Evolutionary conservation across 805 yeast genomes (phyloP).

Genomic region (Candida nitratophila): DNA sequence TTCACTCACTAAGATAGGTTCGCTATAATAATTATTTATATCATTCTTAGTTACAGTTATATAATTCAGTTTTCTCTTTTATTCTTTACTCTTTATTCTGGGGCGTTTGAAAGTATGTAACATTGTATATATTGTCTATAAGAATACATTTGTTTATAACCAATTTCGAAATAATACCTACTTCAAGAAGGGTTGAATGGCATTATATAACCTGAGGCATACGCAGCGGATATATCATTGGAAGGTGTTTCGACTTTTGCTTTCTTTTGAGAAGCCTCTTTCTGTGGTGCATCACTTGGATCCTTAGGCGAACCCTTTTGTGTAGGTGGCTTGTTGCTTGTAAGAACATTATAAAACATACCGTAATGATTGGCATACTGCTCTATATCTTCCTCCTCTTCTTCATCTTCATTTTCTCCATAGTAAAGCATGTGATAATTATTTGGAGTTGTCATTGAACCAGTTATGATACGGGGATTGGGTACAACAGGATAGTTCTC

Average conservation of each 20-base stretch:
- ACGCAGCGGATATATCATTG: conserved; percentile 3
- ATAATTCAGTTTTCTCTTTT: not conserved
- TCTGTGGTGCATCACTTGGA: not conserved
- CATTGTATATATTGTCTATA: not conserved
- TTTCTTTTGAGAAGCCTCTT: not conserved
- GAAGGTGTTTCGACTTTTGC: not conserved
- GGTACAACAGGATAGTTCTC: not conserved
- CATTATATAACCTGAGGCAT: conserved; percentile 11
- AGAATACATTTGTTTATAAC: too few species aligned
- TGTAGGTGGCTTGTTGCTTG: conserved; percentile 9
- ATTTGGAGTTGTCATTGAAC: conserved; percentile 2
- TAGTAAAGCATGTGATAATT: conserved; percentile 1
- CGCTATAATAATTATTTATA: not conserved
- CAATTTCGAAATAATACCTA: not conserved
- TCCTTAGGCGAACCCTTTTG: not conserved
- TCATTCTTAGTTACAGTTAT: not conserved
- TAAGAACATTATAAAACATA: conserved; percentile 24
- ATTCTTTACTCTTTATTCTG: not conserved
- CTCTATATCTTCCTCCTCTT: conserved; percentile 25
- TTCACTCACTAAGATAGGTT: not conserved
- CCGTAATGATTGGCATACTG: conserved; percentile 27
- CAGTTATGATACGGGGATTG: conserved; percentile 2
- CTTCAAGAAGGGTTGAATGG: conserved; percentile 26
- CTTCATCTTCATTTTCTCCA: conserved; percentile 18
- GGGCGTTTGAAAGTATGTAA: not conserved